phyloP scores from a whole-genome alignment of 1,284 basidiomycete genomes.

The Puccinia novopanici region DNA sequence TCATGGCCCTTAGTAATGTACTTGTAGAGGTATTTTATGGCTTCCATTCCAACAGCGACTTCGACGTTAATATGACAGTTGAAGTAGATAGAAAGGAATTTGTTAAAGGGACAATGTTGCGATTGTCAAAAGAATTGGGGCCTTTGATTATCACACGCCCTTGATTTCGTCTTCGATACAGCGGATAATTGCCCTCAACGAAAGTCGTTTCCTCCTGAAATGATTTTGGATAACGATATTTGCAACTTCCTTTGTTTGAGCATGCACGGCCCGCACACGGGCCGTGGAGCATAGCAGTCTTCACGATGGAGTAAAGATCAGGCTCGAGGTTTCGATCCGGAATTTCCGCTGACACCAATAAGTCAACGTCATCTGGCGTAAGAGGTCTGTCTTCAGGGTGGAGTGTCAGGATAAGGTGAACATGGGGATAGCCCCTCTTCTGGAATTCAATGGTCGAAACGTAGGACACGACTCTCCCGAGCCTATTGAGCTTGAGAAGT shows the following conservation, averaged over 20 bases:
- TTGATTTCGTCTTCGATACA: not conserved
- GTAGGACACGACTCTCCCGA: not conserved
- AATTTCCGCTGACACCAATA: not conserved
- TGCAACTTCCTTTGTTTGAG: not conserved
- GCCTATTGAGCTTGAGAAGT: not conserved
- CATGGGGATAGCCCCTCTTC: constrained; percentile 62
- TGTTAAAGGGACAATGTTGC: too few species aligned
- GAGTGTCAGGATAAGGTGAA: constrained; percentile 1
- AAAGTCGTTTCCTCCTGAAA: not conserved
- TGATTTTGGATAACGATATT: not conserved
- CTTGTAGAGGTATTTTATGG: too few species aligned
- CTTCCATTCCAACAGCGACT: not conserved
- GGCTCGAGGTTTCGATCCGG: not conserved
- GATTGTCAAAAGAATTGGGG: not conserved
- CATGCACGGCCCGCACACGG: not conserved
- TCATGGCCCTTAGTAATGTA: too few species aligned
- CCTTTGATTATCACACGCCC: not conserved
- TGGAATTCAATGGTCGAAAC: constrained; percentile 35
- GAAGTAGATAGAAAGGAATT: not conserved
- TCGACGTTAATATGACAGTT: constrained; percentile 41
- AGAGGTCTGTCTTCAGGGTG: not conserved
- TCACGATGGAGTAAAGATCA: not conserved
- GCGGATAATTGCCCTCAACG: not conserved
- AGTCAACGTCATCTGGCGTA: constrained; percentile 4
- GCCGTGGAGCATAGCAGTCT: not conserved